Percentiles rank a stretch among this genome's conserved stretches.
Evolutionary conservation across 192 early-diverging fungal genomes (phyloP).

Genomic region (Diversispora eburnea): DNA sequence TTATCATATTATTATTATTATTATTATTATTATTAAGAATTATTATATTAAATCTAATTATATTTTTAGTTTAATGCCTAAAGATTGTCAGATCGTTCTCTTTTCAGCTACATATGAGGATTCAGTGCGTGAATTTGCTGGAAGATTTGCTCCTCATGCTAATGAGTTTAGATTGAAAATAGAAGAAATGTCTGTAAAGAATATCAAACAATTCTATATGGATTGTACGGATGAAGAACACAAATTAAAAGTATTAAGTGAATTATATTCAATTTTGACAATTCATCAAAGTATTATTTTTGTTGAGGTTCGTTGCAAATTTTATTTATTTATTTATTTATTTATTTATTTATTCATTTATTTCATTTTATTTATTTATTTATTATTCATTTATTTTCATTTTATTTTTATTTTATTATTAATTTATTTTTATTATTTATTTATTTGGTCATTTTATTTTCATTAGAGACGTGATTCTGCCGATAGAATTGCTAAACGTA

Average conservation of each 20-base stretch:
- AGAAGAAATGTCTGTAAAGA: slow-evolving; percentile 89
- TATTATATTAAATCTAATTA: neutral
- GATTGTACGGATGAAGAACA: slow-evolving; percentile 77
- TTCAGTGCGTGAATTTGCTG: slow-evolving; percentile 71
- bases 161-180: slow-evolving; percentile 81
- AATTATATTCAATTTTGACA: slow-evolving; percentile 78
- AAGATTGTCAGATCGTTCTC: slow-evolving; percentile 75
- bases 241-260: slow-evolving; percentile 72
- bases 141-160: slow-evolving; percentile 77
- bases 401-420: too few species aligned
- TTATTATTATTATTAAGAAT: neutral
- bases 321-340: neutral
- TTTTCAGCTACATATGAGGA: slow-evolving; percentile 96
- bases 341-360: neutral
- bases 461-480: slow-evolving; percentile 75
- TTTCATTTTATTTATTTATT: neutral
- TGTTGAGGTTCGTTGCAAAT: slow-evolving; percentile 57
- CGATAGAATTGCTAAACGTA: slow-evolving; percentile 66
- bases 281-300: slow-evolving; percentile 98
- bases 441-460: too few species aligned
- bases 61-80: slow-evolving; percentile 58
- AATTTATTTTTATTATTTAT: slow-evolving; percentile 11
- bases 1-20: neutral
- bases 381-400: too few species aligned
- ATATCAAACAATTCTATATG: slow-evolving; percentile 97